These are phyloP conservation scores for Cordyceps cateniannulata DNA, from an alignment of 2,329 filamentous ascomycete genomes.

Conservation along the genomic window DNA sequence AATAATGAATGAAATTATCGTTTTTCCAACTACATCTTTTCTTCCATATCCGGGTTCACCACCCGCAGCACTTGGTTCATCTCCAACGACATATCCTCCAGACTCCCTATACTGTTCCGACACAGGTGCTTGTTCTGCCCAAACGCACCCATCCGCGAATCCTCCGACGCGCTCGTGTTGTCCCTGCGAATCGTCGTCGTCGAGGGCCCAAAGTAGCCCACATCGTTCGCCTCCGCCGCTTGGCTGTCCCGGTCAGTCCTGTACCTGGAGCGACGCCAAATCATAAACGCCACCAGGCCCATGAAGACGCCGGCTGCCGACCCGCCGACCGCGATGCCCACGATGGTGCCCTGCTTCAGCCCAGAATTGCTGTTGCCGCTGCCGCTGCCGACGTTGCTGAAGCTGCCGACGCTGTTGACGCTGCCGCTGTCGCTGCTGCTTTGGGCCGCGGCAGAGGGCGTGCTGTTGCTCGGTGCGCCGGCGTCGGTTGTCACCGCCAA, in stretches of 20 bases:
- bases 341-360: constrained; percentile 1
- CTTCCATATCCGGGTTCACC: background rate
- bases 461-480: background rate
- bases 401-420: too few species aligned
- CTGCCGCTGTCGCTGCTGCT: background rate
- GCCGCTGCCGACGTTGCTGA: background rate
- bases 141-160: constrained; percentile 8
- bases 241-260: background rate
- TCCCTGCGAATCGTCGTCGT: background rate
- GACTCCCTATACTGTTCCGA: constrained; percentile 3
- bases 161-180: constrained; percentile 7
- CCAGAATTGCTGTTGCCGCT: background rate
- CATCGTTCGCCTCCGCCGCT: background rate
- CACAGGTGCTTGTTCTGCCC: background rate
- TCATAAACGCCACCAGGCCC: background rate
- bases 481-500: background rate
- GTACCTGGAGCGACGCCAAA: constrained; percentile 2
- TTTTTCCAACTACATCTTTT: background rate
- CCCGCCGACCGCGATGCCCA: constrained; percentile 5
- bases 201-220: background rate
- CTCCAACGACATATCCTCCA: background rate
- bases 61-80: constrained; percentile 1
- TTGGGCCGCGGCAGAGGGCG: background rate
- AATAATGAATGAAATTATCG: background rate
- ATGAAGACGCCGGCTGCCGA: background rate